Evolutionary conservation across 148 eudicot genomes (phyloP), one percentile per base, ranked within the genome.

Genomic region (Chenopodium quinoa): DNA sequence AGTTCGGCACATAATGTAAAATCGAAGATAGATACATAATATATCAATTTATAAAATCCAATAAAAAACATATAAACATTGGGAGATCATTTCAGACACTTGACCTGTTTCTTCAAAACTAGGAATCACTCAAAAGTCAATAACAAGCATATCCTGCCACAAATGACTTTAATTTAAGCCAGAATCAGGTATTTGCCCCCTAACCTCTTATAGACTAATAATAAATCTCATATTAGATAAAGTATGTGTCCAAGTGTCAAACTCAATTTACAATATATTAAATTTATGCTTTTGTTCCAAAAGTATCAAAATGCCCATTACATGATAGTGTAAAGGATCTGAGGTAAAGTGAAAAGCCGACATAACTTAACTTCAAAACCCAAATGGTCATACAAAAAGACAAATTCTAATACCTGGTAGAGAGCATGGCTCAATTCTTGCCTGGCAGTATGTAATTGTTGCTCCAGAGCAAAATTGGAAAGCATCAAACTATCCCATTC

Each of bases 401-500:
- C 19, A 74, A 47, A 40, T 31, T 73, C 71, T 27, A 25, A 23
- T 84, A 97, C 99, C 99, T 97, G 99, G 86, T 94, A 97, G 52
- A 94, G 86, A 72, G 97, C 95, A 90, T 97, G 99, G 83, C 99
- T 97, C 56, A 97, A 89, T 84, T 97, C 99, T 87, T 92, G 95
- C 90, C 98, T 91, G 60, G 97, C 95, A 63, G 95, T 97, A 84
- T 97, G 95, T 73, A 94, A 81, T 85, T 97, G 99, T 87, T 97
- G 92, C 89, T 97, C 98, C 89, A 94, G 82, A 29, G 99, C 91
- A 86, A 91, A 94, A 88, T 92, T 91, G 71, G 98, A 94, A 22
- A 94, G 89, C 99, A 97, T 94, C 85, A 97, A 78, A 69, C 90
- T 89, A 91, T 97, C 99, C 97, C 99, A 97, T 86, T 94, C 98